These are phyloP conservation scores for Achlya hypogyna DNA, from an alignment of 352 stramenopile genomes.

Conservation along the genomic window DNA sequence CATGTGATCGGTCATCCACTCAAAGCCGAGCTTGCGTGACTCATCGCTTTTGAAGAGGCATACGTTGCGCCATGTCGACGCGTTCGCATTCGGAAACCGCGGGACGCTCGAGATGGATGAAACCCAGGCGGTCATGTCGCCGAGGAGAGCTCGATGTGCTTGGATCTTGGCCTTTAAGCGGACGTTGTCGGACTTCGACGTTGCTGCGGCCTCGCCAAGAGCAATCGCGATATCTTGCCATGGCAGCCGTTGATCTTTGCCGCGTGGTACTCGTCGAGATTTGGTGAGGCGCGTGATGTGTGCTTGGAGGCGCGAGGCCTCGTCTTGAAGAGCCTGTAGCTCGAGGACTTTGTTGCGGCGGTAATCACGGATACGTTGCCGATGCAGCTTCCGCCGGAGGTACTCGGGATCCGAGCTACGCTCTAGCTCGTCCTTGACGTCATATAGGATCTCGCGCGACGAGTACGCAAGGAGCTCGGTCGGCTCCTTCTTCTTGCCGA, in stretches of 20 bases:
- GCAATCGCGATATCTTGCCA: conserved; percentile 8
- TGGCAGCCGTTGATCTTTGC: background rate
- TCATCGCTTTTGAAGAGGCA: background rate
- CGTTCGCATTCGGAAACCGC: background rate
- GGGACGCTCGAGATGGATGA: background rate
- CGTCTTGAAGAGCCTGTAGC: background rate
- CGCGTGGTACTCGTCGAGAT: too few relatives aligned
- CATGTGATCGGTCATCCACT: conserved; percentile 20
- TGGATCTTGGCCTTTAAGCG: background rate
- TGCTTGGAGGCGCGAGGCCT: background rate
- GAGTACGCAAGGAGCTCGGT: background rate
- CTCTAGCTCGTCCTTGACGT: background rate
- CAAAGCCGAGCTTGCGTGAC: conserved; percentile 3
- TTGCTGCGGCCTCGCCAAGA: background rate
- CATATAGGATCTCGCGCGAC: conserved; percentile 9
- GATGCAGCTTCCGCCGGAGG: background rate
- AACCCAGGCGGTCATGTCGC: conserved; percentile 6
- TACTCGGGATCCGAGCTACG: background rate
- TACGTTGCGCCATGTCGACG: conserved; percentile 4
- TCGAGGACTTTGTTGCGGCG: conserved; percentile 2
- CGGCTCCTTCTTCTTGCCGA: background rate
- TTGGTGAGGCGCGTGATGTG: background rate
- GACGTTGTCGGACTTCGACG: background rate
- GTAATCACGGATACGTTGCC: conserved; percentile 15
- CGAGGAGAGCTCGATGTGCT: background rate